Conservation (phyloP, 1,284 basidiomycete genomes). For the Pseudomicrostroma phylloplanum region DNA sequence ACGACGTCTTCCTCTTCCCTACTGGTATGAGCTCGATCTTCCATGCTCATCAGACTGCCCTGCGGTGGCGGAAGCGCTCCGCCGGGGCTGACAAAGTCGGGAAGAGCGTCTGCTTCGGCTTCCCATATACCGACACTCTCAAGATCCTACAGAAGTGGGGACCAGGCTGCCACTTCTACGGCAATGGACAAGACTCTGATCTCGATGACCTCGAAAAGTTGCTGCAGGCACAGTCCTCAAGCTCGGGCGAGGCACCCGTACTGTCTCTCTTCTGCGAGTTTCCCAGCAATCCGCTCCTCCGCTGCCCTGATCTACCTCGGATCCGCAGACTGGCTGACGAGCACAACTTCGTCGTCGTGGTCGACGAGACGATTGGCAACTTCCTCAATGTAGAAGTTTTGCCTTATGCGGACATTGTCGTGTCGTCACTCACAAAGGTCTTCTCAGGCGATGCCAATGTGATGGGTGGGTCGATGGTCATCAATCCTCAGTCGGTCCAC, state of each 20-base stretch:
- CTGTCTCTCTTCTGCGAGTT: constrained; percentile 67
- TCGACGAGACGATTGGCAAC: constrained; percentile 95
- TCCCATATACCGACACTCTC: constrained; percentile 94
- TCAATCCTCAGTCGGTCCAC: constrained; percentile 72
- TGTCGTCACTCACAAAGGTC: constrained; percentile 85
- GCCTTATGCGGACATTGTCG: constrained; percentile 84
- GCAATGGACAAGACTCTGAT: constrained; percentile 70
- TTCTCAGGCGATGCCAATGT: constrained; percentile 94
- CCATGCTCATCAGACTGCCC: constrained; percentile 72
- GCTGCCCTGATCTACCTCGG: constrained; percentile 71
- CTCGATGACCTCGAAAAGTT: constrained; percentile 67
- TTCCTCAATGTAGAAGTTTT: constrained; percentile 91
- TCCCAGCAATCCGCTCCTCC: constrained; percentile 86
- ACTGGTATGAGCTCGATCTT: constrained; percentile 91
- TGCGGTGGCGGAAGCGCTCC: constrained; percentile 53
- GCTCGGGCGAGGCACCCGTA: constrained; percentile 36
- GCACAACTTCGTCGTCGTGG: constrained; percentile 77
- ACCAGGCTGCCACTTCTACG: constrained; percentile 84
- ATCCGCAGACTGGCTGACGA: constrained; percentile 77
- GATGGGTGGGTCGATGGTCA: constrained; percentile 70
- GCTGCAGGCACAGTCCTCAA: constrained; percentile 53
- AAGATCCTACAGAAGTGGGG: constrained; percentile 97
- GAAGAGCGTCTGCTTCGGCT: constrained; percentile 58
- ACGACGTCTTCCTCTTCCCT: constrained; percentile 81
- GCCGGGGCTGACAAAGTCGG: constrained; percentile 17